Percentiles rank a stretch among this genome's conserved stretches.
phyloP scores from a whole-genome alignment of 2,329 filamentous ascomycete genomes.

The Thelonectria olida region DNA sequence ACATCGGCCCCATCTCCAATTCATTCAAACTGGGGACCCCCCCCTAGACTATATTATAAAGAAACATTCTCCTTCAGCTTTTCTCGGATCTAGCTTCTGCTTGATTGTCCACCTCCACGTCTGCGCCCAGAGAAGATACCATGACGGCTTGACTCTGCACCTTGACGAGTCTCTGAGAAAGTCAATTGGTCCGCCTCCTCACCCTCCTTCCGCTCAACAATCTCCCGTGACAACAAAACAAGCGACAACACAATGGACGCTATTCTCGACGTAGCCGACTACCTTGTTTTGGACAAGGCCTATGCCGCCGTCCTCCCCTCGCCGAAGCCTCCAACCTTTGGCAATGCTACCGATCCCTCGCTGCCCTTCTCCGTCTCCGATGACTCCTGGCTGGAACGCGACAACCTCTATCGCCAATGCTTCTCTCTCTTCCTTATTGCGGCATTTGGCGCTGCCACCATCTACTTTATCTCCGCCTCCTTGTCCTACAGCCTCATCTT shows the following conservation, averaged over 20 bases:
- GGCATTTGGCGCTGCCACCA: constrained; percentile 47
- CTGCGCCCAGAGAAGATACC: not conserved
- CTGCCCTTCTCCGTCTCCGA: constrained; percentile 27
- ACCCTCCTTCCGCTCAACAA: not conserved
- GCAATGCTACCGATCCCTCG: constrained; percentile 18
- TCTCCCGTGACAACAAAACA: no score
- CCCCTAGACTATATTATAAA: no score
- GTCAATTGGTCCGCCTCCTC: not conserved
- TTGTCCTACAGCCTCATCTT: constrained; percentile 77
- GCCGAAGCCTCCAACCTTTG: constrained; percentile 18
- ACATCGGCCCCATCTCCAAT: not conserved
- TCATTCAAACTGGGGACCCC: not conserved
- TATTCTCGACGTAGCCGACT: constrained; percentile 52
- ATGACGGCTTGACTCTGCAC: not conserved
- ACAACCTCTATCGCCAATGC: constrained; percentile 52
- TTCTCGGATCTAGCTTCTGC: not conserved
- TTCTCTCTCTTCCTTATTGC: constrained; percentile 51
- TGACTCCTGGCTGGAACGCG: constrained; percentile 49
- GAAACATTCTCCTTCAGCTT: not conserved
- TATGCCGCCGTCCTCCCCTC: constrained; percentile 50
- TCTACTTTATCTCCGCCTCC: constrained; percentile 74
- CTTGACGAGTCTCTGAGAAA: not conserved
- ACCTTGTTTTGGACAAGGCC: constrained; percentile 50
- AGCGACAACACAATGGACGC: constrained; percentile 45
- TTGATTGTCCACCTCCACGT: no score